phyloP scores from a whole-genome alignment of 73 alveolate genomes.

The Symbiodinium pilosum region DNA sequence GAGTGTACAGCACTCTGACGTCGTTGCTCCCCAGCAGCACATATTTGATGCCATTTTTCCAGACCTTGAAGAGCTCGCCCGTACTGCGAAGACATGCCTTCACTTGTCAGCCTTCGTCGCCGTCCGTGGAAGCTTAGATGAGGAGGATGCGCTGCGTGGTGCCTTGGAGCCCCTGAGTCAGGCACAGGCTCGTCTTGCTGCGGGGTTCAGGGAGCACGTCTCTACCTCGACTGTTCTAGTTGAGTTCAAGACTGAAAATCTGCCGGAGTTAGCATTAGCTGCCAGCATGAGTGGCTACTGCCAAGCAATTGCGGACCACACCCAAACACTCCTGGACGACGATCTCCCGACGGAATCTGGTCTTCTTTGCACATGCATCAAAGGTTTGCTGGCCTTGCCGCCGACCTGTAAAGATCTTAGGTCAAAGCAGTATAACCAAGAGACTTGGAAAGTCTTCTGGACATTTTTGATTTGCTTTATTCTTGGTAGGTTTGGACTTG shows the following conservation, averaged over 20 bases:
- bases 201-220: neutral
- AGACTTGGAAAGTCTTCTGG: neutral
- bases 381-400: neutral
- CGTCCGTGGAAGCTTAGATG: neutral
- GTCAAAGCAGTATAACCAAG: neutral
- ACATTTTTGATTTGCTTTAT: neutral
- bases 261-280: constrained; percentile 70
- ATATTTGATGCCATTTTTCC: neutral
- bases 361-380: neutral
- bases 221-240: neutral
- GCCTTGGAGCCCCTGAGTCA: neutral
- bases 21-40: neutral
- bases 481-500: neutral
- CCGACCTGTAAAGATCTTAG: neutral
- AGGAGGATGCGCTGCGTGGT: neutral
- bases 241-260: constrained; percentile 15
- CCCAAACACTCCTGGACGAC: neutral
- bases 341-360: neutral
- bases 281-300: constrained; percentile 53
- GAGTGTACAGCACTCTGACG: constrained; percentile 56
- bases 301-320: neutral
- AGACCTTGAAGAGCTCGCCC: neutral
- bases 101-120: neutral
- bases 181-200: neutral
- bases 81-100: neutral